Conservation (phyloP, 139 green algal species). For the Chlorella sp. region DNA sequence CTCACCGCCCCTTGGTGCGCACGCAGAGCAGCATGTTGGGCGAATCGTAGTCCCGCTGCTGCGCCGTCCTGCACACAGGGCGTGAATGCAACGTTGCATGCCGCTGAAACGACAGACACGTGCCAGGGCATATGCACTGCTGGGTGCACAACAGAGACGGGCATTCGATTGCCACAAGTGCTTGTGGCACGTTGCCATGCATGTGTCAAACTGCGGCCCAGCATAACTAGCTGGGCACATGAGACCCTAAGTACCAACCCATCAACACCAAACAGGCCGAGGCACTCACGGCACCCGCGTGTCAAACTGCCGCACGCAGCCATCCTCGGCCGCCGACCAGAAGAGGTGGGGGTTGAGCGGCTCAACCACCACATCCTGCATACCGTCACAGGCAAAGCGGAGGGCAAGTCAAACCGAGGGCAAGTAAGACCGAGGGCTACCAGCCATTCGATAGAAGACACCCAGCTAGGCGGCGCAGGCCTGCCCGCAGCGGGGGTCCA, state of each 20-base stretch:
- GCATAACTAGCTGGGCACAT: too few relatives aligned
- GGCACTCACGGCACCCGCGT: slow-evolving; percentile 40
- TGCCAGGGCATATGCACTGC: too few relatives aligned
- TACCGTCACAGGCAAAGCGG: background rate
- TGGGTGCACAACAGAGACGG: too few relatives aligned
- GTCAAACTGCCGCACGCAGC: slow-evolving; percentile 83
- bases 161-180: too few relatives aligned
- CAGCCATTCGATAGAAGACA: too few relatives aligned
- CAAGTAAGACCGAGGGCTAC: too few relatives aligned
- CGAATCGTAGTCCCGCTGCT: slow-evolving; percentile 51
- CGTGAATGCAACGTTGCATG: too few relatives aligned
- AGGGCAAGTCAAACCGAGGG: too few relatives aligned
- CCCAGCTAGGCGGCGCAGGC: background rate
- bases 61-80: slow-evolving; percentile 23
- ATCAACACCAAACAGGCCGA: too few relatives aligned
- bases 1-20: slow-evolving; percentile 6
- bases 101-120: background rate
- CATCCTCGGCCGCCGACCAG: slow-evolving; percentile 88
- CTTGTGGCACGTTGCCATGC: too few relatives aligned
- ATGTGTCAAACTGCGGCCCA: background rate
- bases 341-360: slow-evolving; percentile 82
- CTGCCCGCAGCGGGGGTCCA: too few relatives aligned
- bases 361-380: slow-evolving; percentile 81
- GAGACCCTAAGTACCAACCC: too few relatives aligned
- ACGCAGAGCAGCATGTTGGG: slow-evolving; percentile 63